Percentiles rank a stretch among this genome's conserved stretches.
phyloP scores from a whole-genome alignment of 2,329 filamentous ascomycete genomes.

The Botrytis squamosa region DNA sequence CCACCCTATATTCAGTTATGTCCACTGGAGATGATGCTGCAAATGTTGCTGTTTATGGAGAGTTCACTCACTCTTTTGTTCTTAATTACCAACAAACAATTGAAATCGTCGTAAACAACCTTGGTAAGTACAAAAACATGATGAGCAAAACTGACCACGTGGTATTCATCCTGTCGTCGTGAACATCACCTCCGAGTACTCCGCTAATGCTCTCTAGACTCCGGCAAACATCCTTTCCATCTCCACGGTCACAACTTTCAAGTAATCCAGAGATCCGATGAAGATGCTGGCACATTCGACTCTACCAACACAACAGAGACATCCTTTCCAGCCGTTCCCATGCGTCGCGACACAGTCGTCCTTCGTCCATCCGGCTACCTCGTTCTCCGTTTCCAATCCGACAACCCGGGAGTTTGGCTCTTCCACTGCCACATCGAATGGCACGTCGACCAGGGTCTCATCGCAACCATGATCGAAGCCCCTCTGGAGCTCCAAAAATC shows the following conservation, averaged over 20 bases:
- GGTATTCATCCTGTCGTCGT: background rate
- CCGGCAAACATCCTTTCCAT: slow-evolving; percentile 69
- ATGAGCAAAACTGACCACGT: background rate
- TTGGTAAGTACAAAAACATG: slow-evolving; percentile 35
- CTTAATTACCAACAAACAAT: slow-evolving; percentile 66
- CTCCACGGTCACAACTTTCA: slow-evolving; percentile 78
- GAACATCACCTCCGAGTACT: background rate
- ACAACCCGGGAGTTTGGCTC: slow-evolving; percentile 69
- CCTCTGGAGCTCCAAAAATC: slow-evolving; percentile 36
- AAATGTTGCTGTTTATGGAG: slow-evolving; percentile 63
- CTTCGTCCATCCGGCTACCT: slow-evolving; percentile 65
- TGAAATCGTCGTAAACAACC: slow-evolving; percentile 76
- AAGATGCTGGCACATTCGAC: slow-evolving; percentile 57
- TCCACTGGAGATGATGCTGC: slow-evolving; percentile 52
- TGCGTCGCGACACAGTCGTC: slow-evolving; percentile 67
- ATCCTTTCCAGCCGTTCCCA: slow-evolving; percentile 54
- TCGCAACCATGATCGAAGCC: slow-evolving; percentile 54
- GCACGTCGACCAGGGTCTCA: slow-evolving; percentile 68
- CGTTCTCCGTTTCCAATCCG: slow-evolving; percentile 64
- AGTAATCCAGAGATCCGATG: slow-evolving; percentile 58
- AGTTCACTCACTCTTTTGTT: slow-evolving; percentile 64
- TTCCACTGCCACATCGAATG: slow-evolving; percentile 84
- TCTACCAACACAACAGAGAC: slow-evolving; percentile 45
- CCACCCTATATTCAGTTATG: slow-evolving; percentile 65
- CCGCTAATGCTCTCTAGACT: slow-evolving; percentile 45